Conservation (phyloP, 345 rosid species). For the Salix koriyanagi region DNA sequence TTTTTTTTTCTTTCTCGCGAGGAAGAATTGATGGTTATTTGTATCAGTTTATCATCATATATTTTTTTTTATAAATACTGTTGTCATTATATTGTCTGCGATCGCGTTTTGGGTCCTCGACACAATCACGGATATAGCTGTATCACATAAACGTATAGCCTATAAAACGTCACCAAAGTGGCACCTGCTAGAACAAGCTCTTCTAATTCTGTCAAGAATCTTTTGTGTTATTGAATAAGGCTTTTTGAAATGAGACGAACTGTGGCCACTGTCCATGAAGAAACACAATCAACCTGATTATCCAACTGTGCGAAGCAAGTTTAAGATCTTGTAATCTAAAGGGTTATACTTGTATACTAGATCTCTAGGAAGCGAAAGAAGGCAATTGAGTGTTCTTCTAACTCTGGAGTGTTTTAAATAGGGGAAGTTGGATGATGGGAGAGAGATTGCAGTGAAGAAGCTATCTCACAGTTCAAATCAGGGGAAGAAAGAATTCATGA, state of each 20-base stretch:
- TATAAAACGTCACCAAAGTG: neutral
- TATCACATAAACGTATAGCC: neutral
- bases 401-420: conserved; percentile 23
- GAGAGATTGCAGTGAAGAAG: conserved; percentile 97
- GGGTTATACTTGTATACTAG: neutral
- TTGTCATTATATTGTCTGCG: neutral
- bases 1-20: neutral
- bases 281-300: neutral
- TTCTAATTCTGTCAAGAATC: neutral
- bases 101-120: neutral
- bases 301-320: neutral
- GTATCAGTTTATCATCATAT: neutral
- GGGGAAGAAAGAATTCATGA: conserved; percentile 78
- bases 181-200: neutral
- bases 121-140: no score
- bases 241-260: no score
- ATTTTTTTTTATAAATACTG: no score
- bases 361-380: conserved; percentile 5
- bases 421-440: conserved; percentile 86
- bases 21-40: neutral
- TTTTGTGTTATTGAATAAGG: no score
- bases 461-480: conserved; percentile 68
- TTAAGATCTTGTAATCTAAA: neutral
- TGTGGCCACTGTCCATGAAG: neutral
- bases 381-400: conserved; percentile 2